Conservation (phyloP, 2,329 filamentous ascomycete genomes). For the Phaeomoniella chlamydospora region DNA sequence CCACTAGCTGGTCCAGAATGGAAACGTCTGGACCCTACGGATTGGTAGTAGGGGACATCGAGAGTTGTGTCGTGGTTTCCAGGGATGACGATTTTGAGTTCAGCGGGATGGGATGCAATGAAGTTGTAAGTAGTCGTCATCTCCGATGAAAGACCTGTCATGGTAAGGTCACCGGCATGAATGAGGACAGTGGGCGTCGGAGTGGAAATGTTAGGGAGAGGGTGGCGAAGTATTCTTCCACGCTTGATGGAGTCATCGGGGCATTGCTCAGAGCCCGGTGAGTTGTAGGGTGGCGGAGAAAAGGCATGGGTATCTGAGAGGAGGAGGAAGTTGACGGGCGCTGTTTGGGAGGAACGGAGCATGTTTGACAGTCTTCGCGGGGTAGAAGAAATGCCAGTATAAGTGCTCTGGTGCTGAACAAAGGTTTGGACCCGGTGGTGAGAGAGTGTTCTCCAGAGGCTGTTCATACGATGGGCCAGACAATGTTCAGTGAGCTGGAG, state of each 20-base stretch:
- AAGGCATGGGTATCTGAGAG: slow-evolving; percentile 10
- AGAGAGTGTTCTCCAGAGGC: too few species aligned
- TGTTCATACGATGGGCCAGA: too few species aligned
- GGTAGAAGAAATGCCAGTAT: too few species aligned
- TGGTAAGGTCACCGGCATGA: slow-evolving; percentile 46
- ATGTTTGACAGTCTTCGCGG: too few species aligned
- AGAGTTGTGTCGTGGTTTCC: slow-evolving; percentile 49
- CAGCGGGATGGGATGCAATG: slow-evolving; percentile 33
- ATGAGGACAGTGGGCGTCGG: slow-evolving; percentile 29
- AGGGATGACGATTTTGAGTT: slow-evolving; percentile 46
- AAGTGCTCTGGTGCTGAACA: too few species aligned
- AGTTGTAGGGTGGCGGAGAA: too few species aligned
- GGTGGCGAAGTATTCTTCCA: slow-evolving; percentile 15
- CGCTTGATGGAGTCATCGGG: background rate
- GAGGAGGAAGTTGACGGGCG: slow-evolving; percentile 9
- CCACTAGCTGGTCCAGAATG: slow-evolving; percentile 12
- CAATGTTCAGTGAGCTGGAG: too few species aligned
- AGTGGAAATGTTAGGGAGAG: slow-evolving; percentile 32
- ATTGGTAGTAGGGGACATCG: slow-evolving; percentile 33
- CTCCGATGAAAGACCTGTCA: slow-evolving; percentile 31
- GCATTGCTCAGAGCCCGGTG: background rate
- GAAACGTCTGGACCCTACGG: slow-evolving; percentile 11
- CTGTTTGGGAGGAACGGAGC: too few species aligned
- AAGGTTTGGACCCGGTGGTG: too few species aligned
- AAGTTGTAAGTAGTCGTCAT: slow-evolving; percentile 32